These are phyloP conservation scores for Strobilomyces echinocephalus DNA, from an alignment of 768 basidiomycete genomes.

Conservation along the genomic window DNA sequence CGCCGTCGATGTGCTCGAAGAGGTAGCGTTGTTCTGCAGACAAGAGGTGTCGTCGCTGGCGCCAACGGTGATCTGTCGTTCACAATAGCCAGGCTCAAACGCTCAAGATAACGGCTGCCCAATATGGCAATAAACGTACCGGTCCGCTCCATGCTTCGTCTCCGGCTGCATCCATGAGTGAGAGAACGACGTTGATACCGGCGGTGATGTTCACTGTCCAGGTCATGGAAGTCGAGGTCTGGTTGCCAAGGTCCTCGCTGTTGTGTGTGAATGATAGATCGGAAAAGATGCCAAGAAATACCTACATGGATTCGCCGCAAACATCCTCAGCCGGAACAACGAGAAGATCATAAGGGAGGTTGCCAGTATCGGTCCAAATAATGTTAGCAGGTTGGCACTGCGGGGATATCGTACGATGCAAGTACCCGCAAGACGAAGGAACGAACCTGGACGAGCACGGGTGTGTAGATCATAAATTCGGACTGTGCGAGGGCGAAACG, in stretches of 20 bases:
- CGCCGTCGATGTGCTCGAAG: conserved; percentile 7
- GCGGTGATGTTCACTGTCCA: conserved; percentile 42
- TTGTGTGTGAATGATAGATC: conserved; percentile 5
- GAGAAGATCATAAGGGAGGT: conserved; percentile 55
- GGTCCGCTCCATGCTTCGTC: conserved; percentile 64
- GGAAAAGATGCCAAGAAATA: not conserved
- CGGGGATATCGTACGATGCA: not conserved
- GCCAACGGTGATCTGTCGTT: conserved; percentile 33
- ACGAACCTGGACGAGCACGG: conserved; percentile 49
- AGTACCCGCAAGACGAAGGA: not conserved
- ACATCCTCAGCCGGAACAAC: conserved; percentile 48
- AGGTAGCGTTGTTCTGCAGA: conserved; percentile 18
- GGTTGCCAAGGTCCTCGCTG: conserved; percentile 60
- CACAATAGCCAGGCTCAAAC: not conserved
- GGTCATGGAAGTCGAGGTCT: conserved; percentile 37
- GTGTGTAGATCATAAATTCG: conserved; percentile 49
- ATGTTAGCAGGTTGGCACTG: conserved; percentile 53
- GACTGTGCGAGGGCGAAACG: conserved; percentile 44
- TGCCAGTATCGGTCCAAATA: conserved; percentile 44
- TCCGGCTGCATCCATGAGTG: conserved; percentile 46
- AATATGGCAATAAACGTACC: conserved; percentile 36
- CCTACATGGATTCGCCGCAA: conserved; percentile 61
- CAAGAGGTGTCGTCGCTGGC: conserved; percentile 37
- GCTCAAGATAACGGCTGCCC: not conserved
- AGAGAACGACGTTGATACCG: conserved; percentile 47